Conservation (phyloP, 495 filamentous ascomycete genomes). For the Emericellopsis terricola region DNA sequence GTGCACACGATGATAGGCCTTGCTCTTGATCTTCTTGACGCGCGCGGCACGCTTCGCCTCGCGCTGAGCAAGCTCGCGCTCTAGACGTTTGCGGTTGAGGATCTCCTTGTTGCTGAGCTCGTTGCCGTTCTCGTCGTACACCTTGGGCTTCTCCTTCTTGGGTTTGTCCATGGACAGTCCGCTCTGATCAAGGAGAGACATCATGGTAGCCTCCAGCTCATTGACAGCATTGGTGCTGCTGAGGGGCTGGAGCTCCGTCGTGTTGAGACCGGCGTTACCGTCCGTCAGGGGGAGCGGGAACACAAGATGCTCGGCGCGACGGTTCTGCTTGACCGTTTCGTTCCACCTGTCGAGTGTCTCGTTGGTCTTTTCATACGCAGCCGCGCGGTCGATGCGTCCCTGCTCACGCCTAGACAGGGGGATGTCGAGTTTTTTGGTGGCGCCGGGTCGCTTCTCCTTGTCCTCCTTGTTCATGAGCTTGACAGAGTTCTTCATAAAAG, state of each 20-base stretch:
- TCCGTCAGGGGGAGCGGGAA: slow-evolving; percentile 73
- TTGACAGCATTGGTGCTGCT: slow-evolving; percentile 42
- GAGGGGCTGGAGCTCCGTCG: slow-evolving; percentile 34
- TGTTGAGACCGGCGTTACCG: slow-evolving; percentile 27
- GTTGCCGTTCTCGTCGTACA: slow-evolving; percentile 45
- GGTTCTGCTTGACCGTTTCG: slow-evolving; percentile 86
- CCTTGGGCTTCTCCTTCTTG: slow-evolving; percentile 18
- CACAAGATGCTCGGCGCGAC: slow-evolving; percentile 77
- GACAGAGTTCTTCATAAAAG: slow-evolving; percentile 58
- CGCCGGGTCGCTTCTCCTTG: slow-evolving; percentile 30
- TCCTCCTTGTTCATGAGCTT: slow-evolving; percentile 43
- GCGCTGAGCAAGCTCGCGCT: slow-evolving; percentile 74
- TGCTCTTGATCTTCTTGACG: slow-evolving; percentile 97
- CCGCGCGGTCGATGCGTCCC: slow-evolving; percentile 66
- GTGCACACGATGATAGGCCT: slow-evolving; percentile 79
- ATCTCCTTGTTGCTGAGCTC: slow-evolving; percentile 54
- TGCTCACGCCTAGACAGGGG: slow-evolving; percentile 82
- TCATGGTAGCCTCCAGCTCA: slow-evolving; percentile 68
- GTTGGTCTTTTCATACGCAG: slow-evolving; percentile 79
- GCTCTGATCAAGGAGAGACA: slow-evolving; percentile 75
- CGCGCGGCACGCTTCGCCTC: slow-evolving; percentile 79
- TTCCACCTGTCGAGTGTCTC: slow-evolving; percentile 80
- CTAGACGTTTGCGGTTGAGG: slow-evolving; percentile 55
- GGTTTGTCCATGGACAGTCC: slow-evolving; percentile 36
- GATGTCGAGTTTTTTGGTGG: slow-evolving; percentile 59